phyloP scores from a whole-genome alignment of 2,329 filamentous ascomycete species.

The Trichoderma aggressivum region DNA sequence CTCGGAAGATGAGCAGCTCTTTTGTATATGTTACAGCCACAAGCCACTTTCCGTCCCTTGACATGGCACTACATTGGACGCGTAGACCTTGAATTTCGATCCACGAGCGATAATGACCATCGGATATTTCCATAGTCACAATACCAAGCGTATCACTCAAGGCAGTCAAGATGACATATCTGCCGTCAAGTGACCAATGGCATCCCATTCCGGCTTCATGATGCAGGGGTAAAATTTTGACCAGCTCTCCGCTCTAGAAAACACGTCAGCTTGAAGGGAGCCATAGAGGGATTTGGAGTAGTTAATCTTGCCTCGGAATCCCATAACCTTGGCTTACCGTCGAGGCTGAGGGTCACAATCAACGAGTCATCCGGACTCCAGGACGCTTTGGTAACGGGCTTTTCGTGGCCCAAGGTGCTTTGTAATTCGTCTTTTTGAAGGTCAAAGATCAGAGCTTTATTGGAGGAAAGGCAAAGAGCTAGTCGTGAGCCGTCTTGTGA shows the following conservation, averaged over 20 bases:
- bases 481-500: not conserved
- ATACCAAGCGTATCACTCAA: not conserved
- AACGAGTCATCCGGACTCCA: not conserved
- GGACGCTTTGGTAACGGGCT: not conserved
- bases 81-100: not conserved
- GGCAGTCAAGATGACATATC: not conserved
- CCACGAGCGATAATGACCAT: not conserved
- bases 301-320: not conserved
- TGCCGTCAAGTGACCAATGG: not conserved
- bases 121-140: not conserved
- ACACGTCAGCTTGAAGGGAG: not conserved
- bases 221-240: not conserved
- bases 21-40: not conserved
- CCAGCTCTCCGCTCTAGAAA: not conserved
- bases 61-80: not conserved
- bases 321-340: not conserved
- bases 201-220: not conserved
- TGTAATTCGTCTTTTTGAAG: not conserved
- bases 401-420: not conserved
- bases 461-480: not conserved
- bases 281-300: not conserved
- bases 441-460: not conserved
- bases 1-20: not conserved
- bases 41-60: not conserved
- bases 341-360: not conserved